Evolutionary conservation across 768 basidiomycete genomes (phyloP), one percentile per base, ranked within the genome.

Genomic region (Mycena belliarum): DNA sequence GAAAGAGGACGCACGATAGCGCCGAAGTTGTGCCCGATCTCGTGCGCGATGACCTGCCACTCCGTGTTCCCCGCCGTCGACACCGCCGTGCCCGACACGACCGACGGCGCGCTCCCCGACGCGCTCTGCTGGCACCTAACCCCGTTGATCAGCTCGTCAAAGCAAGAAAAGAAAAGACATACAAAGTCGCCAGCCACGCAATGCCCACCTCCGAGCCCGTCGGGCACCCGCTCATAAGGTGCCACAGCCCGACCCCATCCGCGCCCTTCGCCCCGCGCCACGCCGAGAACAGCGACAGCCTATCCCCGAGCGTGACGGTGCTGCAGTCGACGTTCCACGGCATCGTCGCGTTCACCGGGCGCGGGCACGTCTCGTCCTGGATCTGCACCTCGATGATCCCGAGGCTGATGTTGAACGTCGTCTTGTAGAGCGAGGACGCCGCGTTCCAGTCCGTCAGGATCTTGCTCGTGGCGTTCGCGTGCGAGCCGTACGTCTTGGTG

Each of bases 11-110:
- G 73, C 66, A 90, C 88, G 61, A 93, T 93, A 18, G 91, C 91
- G 45, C 93, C 92, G 72, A 95, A 93, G 66, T 93, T 95, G 70
- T 91, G 89, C 16, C 90, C 90, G 55, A 86, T 89, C 70, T 93
- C 91, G 70, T 93, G 91, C 23, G 89, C 81, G 28, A 92, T 78
- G 47, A 91, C 87, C 69, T 91, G 88, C 87, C 88, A 92, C 69
- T 94, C 92, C 2, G 85, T 86, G 45, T 82, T 77, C 5, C 88
- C 86, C 8, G 85, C 79, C 1, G 91, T 92, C 6, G 90, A 89
- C 1, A 95, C 91, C 4, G 84, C 92, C 1, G 92, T 89, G 11
- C 93, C 93, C 24, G 87, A 89, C 35, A 93, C 89, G 29, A 81
- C 68, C 4, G 81, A 76, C 0, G 78, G 77, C 0, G 73, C 67